A percentile compares a stretch with the other conserved stretches of the same genome.
Evolutionary conservation across 257 asterid species (phyloP).

Genomic region (Voacanga thouarsii): DNA sequence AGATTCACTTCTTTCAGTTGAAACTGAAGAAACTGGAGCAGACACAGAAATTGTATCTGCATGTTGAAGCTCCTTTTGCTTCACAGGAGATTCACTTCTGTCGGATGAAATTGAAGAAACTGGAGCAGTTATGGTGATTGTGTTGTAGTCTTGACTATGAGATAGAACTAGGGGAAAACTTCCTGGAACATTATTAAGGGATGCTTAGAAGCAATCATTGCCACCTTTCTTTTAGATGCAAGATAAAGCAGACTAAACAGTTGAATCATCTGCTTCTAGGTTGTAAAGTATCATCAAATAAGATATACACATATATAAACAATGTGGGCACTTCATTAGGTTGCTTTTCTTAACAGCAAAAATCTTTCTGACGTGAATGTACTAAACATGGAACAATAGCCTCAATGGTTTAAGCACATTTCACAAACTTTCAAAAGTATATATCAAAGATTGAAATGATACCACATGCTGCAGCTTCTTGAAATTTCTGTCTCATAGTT

Average conservation of each 20-base stretch:
- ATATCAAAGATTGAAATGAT: slow-evolving; percentile 22
- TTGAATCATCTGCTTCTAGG: background rate
- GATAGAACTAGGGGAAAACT: slow-evolving; percentile 30
- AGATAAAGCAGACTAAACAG: slow-evolving; percentile 10
- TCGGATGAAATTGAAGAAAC: slow-evolving; percentile 60
- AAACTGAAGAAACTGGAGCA: slow-evolving; percentile 61
- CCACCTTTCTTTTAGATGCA: background rate
- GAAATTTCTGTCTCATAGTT: slow-evolving; percentile 75
- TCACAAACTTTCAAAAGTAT: background rate
- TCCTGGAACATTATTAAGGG: slow-evolving; percentile 38
- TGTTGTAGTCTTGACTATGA: slow-evolving; percentile 41
- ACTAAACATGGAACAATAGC: background rate
- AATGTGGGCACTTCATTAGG: background rate
- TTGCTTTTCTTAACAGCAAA: background rate
- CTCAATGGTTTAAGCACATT: background rate
- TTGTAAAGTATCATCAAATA: background rate
- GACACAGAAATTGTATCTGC: slow-evolving; percentile 42
- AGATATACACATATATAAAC: background rate
- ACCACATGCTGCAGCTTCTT: slow-evolving; percentile 62
- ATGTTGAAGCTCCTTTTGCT: slow-evolving; percentile 36
- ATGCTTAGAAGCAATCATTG: slow-evolving; percentile 25
- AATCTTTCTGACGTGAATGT: background rate
- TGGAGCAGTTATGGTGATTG: slow-evolving; percentile 55
- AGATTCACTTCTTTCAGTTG: slow-evolving; percentile 53
- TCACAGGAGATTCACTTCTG: slow-evolving; percentile 46